Evolutionary conservation across 2,329 filamentous ascomycete genomes (phyloP), one percentile per base, ranked within the genome.

Genomic region (Aspergillus sergii): DNA sequence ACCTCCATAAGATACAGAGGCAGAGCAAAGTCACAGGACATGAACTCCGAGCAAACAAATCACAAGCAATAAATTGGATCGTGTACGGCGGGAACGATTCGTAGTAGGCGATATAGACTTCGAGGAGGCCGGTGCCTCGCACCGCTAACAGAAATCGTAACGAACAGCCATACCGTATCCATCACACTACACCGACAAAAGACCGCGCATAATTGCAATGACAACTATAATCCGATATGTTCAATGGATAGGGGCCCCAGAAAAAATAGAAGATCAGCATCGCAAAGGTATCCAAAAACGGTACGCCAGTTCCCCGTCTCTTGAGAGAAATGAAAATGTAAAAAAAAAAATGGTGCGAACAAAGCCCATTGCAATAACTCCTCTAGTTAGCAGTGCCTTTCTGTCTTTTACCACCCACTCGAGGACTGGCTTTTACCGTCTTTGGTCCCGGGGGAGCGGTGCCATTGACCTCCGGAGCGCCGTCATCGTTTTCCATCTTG

Each of bases 401-500:
- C 68, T 83, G 81, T 66, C 81, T 75, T 67, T 83, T 83, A 11
- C 75, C 78, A 34, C 78, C 75, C 34, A 81, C 77, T 59, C 80
- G 75, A 50, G 81, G 80, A 66, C 81, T 83, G 57, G 80, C 75
- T 68, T 82, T 83, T 50, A 82, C 78, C 70, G 83, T 83, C 57
- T 69, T 70, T 19, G 74, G 66, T 57, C 72, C 78, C 32, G 71
- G 69, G 21, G 71, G 64, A 19, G 68, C 76, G 39, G 76, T 70
- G 39, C 81, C 81, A 64, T 88, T 88, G 57, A 86, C 79, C 63
- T 86, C 83, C 30, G 72, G 76, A 59, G 68, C 72, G 48, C 65
- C 70, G 55, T 86, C 86, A 54, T 88, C 86, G 45, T 77, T 80
- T 69, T 88, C 86, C 59, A 83, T 76, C 73, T 89, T 89, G 61